Base-by-base conservation (phyloP, 805 yeast genomes). In the Deakozyma indianensis region DNA sequence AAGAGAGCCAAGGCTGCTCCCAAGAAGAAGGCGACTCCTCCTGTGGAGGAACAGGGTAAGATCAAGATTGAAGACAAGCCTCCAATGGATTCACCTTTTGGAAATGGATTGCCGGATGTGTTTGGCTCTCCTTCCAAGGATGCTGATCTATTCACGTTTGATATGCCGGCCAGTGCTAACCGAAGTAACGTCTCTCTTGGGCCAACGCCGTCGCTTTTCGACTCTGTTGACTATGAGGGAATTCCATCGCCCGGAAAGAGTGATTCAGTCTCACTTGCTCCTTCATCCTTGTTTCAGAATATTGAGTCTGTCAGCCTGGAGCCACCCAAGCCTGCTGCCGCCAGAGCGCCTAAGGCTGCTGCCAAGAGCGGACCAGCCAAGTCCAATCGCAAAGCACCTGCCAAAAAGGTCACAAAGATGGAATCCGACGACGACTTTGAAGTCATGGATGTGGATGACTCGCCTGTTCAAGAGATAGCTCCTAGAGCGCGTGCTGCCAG, bases 401-500 rank as follows among this genome's bases (percentile, higher is more conserved):
- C 56, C 38, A 58, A 56, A 35, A 54, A 60, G 43, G 50, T 35
- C 22, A 44, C 43, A 14, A 45, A 48, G 28, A 27, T 35, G 35
- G 43, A 42, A 45, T 38, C 47, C 35, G 50, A 9, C 25, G 43
- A 5, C 38, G 44, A 42, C 25, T 25, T 28, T 20, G 35, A 27
- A 2, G 11, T 43, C 32, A 28, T 18, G 5, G 48, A 43, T 9
- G 28, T 14, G 7, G 11, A 7, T 25, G 28, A 25, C 28, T 25
- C 28, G 7, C 28, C 28, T 7, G 7, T 14, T 25, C 11, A 25
- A 25, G 28, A 7, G 28, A 14, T 25, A 25, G 53, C 22, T 22
- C 45, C 16, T 35, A 48, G 61, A 44, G 42, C 62, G 2, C 53
- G 60, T 38, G 53, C 57, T n/a, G 52, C 53, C 1, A 58, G 61